These are phyloP conservation scores for Lactuca sativa DNA, from an alignment of 129 eudicot genomes.

Conservation along the genomic window DNA sequence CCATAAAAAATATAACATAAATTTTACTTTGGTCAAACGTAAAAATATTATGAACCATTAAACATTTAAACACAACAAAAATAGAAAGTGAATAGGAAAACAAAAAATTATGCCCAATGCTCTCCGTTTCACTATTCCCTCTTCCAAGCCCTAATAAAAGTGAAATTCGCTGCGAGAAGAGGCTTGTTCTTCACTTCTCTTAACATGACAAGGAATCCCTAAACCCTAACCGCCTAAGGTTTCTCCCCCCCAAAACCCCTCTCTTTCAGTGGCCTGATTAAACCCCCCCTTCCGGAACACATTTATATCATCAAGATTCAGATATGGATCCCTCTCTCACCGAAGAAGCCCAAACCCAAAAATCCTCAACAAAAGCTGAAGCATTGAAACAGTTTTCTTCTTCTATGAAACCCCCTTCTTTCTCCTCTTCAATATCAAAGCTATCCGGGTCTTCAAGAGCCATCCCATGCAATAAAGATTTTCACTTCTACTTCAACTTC, in stretches of 20 bases:
- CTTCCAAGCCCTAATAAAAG: constrained; percentile 11
- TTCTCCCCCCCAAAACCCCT: constrained; percentile 27
- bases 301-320: constrained; percentile 6
- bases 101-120: constrained; percentile 1
- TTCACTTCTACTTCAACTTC: constrained; percentile 59
- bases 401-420: constrained; percentile 14
- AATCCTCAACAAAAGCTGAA: constrained; percentile 25
- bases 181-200: constrained; percentile 24
- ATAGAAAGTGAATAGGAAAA: background rate
- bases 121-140: background rate
- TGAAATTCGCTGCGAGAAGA: constrained; percentile 18
- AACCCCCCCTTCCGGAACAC: constrained; percentile 14
- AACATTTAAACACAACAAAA: background rate
- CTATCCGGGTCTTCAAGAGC: constrained; percentile 57
- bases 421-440: constrained; percentile 48
- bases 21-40: no score
- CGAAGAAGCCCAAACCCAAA: constrained; percentile 30
- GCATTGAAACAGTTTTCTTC: constrained; percentile 25
- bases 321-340: constrained; percentile 31
- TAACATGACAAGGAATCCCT: constrained; percentile 12
- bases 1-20: no score
- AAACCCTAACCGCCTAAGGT: constrained; percentile 35
- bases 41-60: background rate
- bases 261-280: constrained; percentile 27
- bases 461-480: constrained; percentile 62